Conservation (phyloP, 192 early-diverging fungal genomes). For the Linnemannia exigua region DNA sequence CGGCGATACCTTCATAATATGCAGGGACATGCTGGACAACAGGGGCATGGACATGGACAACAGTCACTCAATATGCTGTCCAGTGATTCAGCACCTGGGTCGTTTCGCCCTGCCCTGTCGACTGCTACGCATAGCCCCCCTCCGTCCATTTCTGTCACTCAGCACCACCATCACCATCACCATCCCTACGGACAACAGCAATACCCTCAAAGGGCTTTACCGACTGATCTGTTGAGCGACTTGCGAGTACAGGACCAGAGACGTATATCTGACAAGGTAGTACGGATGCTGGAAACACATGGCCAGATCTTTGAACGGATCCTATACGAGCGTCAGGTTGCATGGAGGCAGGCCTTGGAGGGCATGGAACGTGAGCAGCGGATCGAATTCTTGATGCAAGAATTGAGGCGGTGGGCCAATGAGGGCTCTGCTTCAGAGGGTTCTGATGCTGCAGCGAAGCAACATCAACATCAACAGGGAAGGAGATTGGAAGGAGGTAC, state of each 20-base stretch:
- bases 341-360: conserved; percentile 22
- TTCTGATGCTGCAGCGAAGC: neutral
- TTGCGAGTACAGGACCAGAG: neutral
- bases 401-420: conserved; percentile 34
- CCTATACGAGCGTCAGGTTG: conserved; percentile 20
- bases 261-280: conserved; percentile 21
- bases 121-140: neutral
- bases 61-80: neutral
- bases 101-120: neutral
- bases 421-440: conserved; percentile 3
- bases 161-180: neutral
- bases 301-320: conserved; percentile 38
- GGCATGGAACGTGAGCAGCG: conserved; percentile 44
- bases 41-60: neutral
- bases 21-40: neutral
- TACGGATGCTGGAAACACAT: conserved; percentile 22
- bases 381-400: conserved; percentile 41
- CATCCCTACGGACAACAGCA: neutral
- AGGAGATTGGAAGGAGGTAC: neutral
- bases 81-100: neutral
- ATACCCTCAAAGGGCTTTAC: neutral
- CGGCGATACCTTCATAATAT: no score
- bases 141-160: conserved; percentile 1
- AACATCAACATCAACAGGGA: neutral
- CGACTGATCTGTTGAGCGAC: conserved; percentile 9